A percentile compares a stretch with the other conserved stretches of the same genome.
These are phyloP conservation scores for Phytopythium oedochilum DNA, from an alignment of 352 stramenopile genomes.

Conservation along the genomic window DNA sequence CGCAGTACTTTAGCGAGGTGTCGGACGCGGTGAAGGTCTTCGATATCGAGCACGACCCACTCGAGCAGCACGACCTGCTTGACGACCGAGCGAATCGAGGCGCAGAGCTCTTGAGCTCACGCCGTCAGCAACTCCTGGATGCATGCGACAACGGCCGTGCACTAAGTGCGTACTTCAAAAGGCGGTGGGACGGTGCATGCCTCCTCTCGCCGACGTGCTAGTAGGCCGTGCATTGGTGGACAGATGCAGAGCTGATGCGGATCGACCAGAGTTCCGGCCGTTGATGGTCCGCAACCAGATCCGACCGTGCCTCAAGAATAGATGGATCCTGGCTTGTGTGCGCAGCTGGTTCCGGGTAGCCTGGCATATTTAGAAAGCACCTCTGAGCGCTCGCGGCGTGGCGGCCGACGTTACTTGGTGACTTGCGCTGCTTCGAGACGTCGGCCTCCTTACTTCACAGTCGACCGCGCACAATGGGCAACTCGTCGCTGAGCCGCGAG, in stretches of 20 bases:
- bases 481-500: constrained; percentile 50
- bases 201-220: constrained; percentile 25
- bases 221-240: not conserved
- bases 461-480: constrained; percentile 34
- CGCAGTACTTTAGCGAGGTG: constrained; percentile 50
- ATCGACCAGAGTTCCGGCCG: not conserved
- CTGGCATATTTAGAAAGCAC: not conserved
- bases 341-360: not conserved
- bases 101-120: constrained; percentile 10
- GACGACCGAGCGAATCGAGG: constrained; percentile 3
- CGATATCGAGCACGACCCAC: constrained; percentile 39
- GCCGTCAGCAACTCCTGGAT: constrained; percentile 21
- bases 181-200: constrained; percentile 41
- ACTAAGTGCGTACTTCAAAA: constrained; percentile 46
- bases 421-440: too few species aligned
- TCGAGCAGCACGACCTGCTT: constrained; percentile 39
- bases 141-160: constrained; percentile 34
- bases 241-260: too few species aligned
- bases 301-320: not conserved
- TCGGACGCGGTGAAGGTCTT: constrained; percentile 45
- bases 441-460: not conserved
- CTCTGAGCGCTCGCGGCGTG: not conserved
- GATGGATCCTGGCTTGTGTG: not conserved
- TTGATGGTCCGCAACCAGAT: not conserved
- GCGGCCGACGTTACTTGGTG: too few species aligned